Percentiles rank a stretch among this genome's conserved stretches.
phyloP scores from a whole-genome alignment of 768 basidiomycete species.

The Leccinellum rugosiceps region DNA sequence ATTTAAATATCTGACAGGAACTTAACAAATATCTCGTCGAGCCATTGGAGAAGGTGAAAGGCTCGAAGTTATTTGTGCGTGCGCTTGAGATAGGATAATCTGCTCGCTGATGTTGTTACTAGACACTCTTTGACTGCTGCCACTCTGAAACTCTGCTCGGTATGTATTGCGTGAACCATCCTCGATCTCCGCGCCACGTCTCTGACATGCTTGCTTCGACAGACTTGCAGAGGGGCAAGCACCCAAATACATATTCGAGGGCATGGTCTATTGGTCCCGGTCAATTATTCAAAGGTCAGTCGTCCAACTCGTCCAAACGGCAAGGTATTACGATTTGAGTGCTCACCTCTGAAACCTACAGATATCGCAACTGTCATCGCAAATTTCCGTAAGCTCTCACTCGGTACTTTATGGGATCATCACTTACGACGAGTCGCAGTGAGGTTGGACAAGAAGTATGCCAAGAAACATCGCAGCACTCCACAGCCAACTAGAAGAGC shows the following conservation, averaged over 20 bases:
- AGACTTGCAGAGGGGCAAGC: constrained; percentile 18
- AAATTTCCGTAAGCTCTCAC: constrained; percentile 9
- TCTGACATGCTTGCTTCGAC: background rate
- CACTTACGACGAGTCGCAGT: constrained; percentile 10
- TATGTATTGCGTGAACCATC: background rate
- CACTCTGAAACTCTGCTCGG: constrained; percentile 29
- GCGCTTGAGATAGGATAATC: background rate
- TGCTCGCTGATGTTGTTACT: background rate
- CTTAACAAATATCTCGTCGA: constrained; percentile 19
- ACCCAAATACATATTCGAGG: constrained; percentile 13
- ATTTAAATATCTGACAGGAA: constrained; percentile 5
- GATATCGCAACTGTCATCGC: constrained; percentile 1
- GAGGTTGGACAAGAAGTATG: constrained; percentile 1
- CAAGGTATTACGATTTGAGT: background rate
- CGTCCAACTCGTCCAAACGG: background rate
- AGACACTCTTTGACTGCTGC: constrained; percentile 31
- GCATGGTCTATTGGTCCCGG: constrained; percentile 12
- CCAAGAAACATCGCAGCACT: background rate
- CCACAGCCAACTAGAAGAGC: constrained; percentile 3
- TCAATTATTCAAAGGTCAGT: constrained; percentile 15
- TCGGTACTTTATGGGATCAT: too few species aligned
- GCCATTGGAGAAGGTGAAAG: constrained; percentile 19
- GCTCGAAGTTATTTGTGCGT: constrained; percentile 20
- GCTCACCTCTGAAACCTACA: constrained; percentile 1
- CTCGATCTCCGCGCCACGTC: background rate